Conservation (phyloP, 345 rosid species). For the Citrus inodora region DNA sequence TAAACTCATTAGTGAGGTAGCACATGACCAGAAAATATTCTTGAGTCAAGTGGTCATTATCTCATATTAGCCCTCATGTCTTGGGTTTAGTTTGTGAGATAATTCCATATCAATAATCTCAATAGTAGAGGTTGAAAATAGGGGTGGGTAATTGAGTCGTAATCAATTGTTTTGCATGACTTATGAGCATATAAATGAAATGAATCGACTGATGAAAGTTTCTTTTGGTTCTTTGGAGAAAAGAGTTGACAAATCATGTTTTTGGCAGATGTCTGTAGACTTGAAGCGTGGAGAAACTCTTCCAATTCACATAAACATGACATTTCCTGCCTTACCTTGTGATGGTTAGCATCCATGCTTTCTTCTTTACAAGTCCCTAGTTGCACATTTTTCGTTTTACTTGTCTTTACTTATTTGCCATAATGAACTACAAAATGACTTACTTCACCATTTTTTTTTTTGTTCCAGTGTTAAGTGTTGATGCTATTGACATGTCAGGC, state of each 20-base stretch:
- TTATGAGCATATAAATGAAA: no score
- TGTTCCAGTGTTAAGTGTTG: slow-evolving; percentile 74
- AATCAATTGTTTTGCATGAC: not conserved
- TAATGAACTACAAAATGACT: not conserved
- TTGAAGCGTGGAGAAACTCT: slow-evolving; percentile 95
- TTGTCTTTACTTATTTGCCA: not conserved
- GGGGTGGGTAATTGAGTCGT: not conserved
- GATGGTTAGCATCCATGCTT: slow-evolving; percentile 50
- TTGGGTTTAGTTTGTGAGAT: not conserved
- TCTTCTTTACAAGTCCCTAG: not conserved
- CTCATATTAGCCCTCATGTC: not conserved
- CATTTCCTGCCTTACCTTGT: slow-evolving; percentile 88
- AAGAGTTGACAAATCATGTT: not conserved
- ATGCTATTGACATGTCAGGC: slow-evolving; percentile 99
- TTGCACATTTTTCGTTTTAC: not conserved
- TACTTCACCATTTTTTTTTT: not conserved
- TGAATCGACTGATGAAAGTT: not conserved
- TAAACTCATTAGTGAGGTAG: not conserved
- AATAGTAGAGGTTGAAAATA: not conserved
- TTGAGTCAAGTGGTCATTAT: not conserved
- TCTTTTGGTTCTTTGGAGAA: not conserved
- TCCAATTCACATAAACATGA: slow-evolving; percentile 86
- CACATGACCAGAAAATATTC: not conserved
- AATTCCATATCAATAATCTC: not conserved
- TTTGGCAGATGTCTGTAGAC: slow-evolving; percentile 91